Evolutionary conservation across 495 filamentous ascomycete genomes (phyloP).

Genomic region (Xylaria castorea): DNA sequence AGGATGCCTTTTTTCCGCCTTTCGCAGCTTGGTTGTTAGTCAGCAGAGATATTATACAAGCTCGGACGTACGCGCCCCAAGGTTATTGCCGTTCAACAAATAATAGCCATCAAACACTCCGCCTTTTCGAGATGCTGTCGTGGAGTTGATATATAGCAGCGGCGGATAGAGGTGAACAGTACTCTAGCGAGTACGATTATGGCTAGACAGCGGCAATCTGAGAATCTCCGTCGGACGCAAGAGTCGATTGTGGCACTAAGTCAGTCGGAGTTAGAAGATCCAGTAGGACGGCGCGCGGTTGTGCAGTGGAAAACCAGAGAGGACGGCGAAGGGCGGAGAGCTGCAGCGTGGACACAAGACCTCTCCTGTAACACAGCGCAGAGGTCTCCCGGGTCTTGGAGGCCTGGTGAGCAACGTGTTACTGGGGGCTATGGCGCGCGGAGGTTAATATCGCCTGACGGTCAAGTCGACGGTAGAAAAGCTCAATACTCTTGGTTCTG

Average conservation of each 20-base stretch:
- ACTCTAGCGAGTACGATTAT: constrained; percentile 30
- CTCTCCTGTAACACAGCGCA: constrained; percentile 43
- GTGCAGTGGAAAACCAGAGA: constrained; percentile 50
- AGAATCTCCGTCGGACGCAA: constrained; percentile 53
- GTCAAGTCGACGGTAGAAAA: constrained; percentile 43
- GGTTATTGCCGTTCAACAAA: constrained; percentile 3
- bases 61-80: constrained; percentile 16
- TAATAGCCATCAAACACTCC: constrained; percentile 11
- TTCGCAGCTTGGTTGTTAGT: constrained; percentile 10
- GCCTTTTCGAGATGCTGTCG: constrained; percentile 18
- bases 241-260: constrained; percentile 52
- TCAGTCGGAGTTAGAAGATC: constrained; percentile 49
- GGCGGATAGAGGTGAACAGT: constrained; percentile 26
- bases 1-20: constrained; percentile 10
- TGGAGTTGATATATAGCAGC: constrained; percentile 35
- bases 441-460: constrained; percentile 41
- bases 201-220: constrained; percentile 35
- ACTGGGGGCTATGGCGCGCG: constrained; percentile 40
- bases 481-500: constrained; percentile 52
- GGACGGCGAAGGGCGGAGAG: constrained; percentile 48
- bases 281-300: constrained; percentile 53
- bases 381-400: constrained; percentile 41
- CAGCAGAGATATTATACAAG: constrained; percentile 15
- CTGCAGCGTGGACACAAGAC: constrained; percentile 50
- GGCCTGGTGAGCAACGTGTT: constrained; percentile 43